Base-by-base conservation (phyloP, 345 rosid genomes). In the Eucalyptus marginata region DNA sequence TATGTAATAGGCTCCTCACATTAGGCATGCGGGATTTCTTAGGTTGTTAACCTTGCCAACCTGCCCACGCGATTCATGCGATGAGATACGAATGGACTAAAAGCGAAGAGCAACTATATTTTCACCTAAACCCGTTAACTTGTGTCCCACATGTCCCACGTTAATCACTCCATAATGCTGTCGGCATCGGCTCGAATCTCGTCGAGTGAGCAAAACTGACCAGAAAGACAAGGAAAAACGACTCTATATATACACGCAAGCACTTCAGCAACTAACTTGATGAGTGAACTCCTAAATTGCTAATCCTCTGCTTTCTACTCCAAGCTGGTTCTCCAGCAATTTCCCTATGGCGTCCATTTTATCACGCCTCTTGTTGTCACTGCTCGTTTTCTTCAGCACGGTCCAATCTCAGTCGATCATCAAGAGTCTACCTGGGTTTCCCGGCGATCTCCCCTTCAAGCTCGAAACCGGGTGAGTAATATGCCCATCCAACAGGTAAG, bases 371-470 rank as follows among this genome's bases (percentile, higher is more conserved):
- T 24, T 66, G 11, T 14, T 89, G 16, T 87, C 43, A 16, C 52
- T 87, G 87, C 40, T 87, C 13, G 24, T 87, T 20, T 76, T 47
- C 86, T 33, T 27, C 51, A 33, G 7, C 18, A 20, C 29, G 9
- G 88, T 66, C n/a, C 24, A 10, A 22, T 87, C 92, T 22, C 89
- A 86, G 46, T 47, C 86, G 12, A 89, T 89, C 20, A 44, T 89
- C 52, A 88, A 91, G 43, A 91, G 52, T 40, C 56, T 91, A 47
- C 92, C 92, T 1, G 88, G 90, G 3, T 91, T 85, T 46, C 46
- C 89, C 15, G 92, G 92, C 44, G 86, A 89, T 86, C 92, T 91
- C 31, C 92, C 90, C 2, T 91, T 91, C 85, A 84, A 40, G 33
- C 90, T 91, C 46, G 90, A 89, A 87, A 91, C 92, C 27, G 92